Evolutionary conservation across 129 eudicot genomes (phyloP), one percentile per base, ranked within the genome.

Genomic region (Dittrichia graveolens): DNA sequence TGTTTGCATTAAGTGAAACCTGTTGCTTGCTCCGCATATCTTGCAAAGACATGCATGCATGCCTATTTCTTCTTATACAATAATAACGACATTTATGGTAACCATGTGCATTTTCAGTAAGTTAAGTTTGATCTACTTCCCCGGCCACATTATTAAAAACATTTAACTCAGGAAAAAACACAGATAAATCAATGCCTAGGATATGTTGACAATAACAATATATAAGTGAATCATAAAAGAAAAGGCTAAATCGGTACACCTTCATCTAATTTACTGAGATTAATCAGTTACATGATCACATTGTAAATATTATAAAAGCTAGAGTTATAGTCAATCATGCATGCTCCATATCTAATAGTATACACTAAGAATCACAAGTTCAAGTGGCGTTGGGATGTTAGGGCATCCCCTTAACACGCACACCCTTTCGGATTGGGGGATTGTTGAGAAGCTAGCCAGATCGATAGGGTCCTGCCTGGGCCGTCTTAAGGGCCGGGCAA

Each of bases 61-160:
- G 45, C 65, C 14, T 70, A 46, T 40, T n/a, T n/a, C n/a, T 39
- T 54, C 65, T n/a, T n/a, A 14, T 65, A 18, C 24, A 65, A 44
- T 43, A 65, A 53, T 40, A 70, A 41, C 75, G 5, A 70, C 64
- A 70, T 70, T 70, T 70, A 70, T 70, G 10, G 75, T 70, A 53
- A 41, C 7, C 75, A 70, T 70, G 75, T 70, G 75, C 64, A 41
- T 70, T 70, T 35, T 24, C 37, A 41, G 40, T 54, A 18, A 70
- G 7, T 67, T 67, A n/a, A n/a, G n/a, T n/a, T n/a, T n/a, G n/a
- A n/a, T n/a, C 34, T 69, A 69, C 16, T 40, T 39, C 59, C 49
- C 41, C 75, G n/a, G n/a, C n/a, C n/a, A 41, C 50, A 39, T 53
- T 41, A 69, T 10, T 40, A 40, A 35, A 53, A 40, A 54, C 18